These are phyloP conservation scores for Erysimum cheiranthoides DNA, from an alignment of 345 rosid species.

Conservation along the genomic window DNA sequence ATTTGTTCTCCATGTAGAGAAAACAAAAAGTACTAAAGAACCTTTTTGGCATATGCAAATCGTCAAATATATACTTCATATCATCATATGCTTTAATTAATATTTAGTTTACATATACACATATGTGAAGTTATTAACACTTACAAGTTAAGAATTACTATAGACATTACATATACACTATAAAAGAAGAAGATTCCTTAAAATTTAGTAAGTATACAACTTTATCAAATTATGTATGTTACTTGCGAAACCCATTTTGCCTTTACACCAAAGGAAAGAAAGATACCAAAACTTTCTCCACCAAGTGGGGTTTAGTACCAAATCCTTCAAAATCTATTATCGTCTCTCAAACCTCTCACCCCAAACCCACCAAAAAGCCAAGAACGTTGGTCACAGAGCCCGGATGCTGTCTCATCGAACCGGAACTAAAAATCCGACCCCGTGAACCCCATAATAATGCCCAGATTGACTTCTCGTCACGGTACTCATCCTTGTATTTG, in stretches of 20 bases:
- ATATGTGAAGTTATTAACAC: conserved; percentile 35
- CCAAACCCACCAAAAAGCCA: conserved; percentile 34
- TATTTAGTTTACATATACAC: conserved; percentile 21
- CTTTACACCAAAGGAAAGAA: conserved; percentile 64
- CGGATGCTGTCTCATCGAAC: conserved; percentile 41
- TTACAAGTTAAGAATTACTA: conserved; percentile 42
- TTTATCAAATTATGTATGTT: conserved; percentile 28
- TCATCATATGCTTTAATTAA: conserved; percentile 3
- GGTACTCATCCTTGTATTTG: conserved; percentile 69
- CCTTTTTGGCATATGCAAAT: conserved; percentile 37
- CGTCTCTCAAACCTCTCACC: conserved; percentile 5
- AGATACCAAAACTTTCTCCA: conserved; percentile 76
- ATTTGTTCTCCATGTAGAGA: conserved; percentile 36
- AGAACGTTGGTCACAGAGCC: conserved; percentile 28
- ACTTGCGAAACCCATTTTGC: conserved; percentile 28
- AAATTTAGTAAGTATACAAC: conserved; percentile 26
- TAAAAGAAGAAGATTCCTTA: conserved; percentile 45
- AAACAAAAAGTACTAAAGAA: conserved; percentile 23
- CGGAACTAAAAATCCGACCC: conserved; percentile 17
- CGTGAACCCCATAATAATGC: conserved; percentile 51
- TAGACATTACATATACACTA: background rate
- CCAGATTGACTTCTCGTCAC: conserved; percentile 31
- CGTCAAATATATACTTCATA: background rate
- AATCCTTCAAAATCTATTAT: conserved; percentile 34
- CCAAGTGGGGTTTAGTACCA: conserved; percentile 50